Evolutionary conservation across 1,284 basidiomycete species (phyloP).

Genomic region (Schizophyllum amplum): DNA sequence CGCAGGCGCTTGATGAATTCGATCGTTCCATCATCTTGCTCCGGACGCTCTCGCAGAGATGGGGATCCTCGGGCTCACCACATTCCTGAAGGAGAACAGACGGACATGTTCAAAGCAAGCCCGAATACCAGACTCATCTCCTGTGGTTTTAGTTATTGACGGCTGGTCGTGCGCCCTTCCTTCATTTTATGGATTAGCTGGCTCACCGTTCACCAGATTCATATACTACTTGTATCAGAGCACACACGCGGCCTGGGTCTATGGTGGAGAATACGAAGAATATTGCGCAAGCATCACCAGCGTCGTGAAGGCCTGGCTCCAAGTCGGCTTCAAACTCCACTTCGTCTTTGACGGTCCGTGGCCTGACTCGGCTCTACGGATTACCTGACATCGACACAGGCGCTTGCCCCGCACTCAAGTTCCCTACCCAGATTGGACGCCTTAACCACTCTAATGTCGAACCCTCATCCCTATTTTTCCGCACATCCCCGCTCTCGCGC

Average conservation of each 20-base stretch:
- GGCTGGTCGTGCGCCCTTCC: constrained; percentile 71
- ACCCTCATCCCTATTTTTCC: constrained; percentile 72
- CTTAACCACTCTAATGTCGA: constrained; percentile 50
- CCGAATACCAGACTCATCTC: constrained; percentile 5
- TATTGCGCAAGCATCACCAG: constrained; percentile 45
- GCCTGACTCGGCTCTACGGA: constrained; percentile 5
- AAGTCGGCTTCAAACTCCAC: constrained; percentile 64
- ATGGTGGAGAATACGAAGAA: constrained; percentile 73
- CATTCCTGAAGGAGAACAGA: constrained; percentile 11
- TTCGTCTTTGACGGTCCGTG: constrained; percentile 90
- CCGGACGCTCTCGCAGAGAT: constrained; percentile 1
- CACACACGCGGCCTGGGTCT: constrained; percentile 71
- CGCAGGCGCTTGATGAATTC: background rate
- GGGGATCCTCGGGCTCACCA: constrained; percentile 12
- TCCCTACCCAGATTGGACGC: constrained; percentile 60
- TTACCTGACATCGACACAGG: constrained; percentile 34
- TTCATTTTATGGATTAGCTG: constrained; percentile 9
- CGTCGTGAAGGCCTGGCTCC: constrained; percentile 64
- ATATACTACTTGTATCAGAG: constrained; percentile 66
- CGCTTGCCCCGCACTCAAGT: constrained; percentile 66
- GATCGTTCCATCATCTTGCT: background rate
- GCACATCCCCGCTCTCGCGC: constrained; percentile 68
- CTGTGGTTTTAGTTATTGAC: constrained; percentile 60
- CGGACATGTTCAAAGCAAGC: constrained; percentile 4
- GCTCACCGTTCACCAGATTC: constrained; percentile 43